A percentile compares a stretch with the other conserved stretches of the same genome.
Evolutionary conservation across 495 filamentous ascomycete genomes (phyloP).

Genomic region (Podospora fimiseda): DNA sequence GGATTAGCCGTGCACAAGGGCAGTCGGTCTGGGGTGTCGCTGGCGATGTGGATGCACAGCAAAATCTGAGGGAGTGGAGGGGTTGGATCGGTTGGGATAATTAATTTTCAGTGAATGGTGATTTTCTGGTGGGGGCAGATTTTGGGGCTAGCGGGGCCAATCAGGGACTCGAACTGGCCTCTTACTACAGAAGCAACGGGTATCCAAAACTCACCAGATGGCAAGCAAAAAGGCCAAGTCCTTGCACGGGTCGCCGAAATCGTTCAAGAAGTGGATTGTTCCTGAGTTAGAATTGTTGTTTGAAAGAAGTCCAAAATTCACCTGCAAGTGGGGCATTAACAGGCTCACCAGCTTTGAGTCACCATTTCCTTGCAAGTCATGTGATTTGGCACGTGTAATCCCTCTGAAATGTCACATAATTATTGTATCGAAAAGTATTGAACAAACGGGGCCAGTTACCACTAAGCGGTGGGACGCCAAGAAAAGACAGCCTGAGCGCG

Average conservation of each 20-base stretch:
- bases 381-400: no score
- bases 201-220: no score
- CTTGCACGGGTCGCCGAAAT: neutral
- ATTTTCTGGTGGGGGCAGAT: constrained; percentile 30
- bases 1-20: constrained; percentile 11
- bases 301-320: neutral
- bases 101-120: constrained; percentile 31
- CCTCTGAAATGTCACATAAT: constrained; percentile 1
- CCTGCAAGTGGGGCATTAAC: neutral
- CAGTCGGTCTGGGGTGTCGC: constrained; percentile 12
- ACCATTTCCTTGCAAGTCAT: neutral
- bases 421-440: neutral
- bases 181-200: no score
- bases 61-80: constrained; percentile 12
- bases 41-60: constrained; percentile 12
- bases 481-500: constrained; percentile 9
- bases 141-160: constrained; percentile 27
- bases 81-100: constrained; percentile 27
- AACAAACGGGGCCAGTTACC: neutral
- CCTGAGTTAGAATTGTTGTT: neutral
- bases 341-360: neutral
- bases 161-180: constrained; percentile 2
- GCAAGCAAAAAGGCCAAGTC: neutral
- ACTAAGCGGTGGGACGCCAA: constrained; percentile 3
- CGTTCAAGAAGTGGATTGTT: neutral